These are phyloP conservation scores for Dipteronia sinensis DNA, from an alignment of 345 rosid genomes.

Conservation along the genomic window DNA sequence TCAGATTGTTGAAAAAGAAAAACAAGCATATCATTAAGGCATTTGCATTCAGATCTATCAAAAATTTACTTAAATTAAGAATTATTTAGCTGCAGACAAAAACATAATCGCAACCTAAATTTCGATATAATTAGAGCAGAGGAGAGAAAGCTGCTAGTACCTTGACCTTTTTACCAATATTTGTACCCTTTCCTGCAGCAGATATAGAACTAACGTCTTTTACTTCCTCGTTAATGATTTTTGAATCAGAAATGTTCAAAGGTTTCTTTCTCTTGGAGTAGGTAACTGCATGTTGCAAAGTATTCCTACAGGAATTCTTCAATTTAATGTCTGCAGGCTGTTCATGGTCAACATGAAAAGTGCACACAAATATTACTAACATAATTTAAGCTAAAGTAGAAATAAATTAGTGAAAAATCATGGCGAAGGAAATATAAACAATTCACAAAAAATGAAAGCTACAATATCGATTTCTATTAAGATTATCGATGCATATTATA, in stretches of 20 bases:
- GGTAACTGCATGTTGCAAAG: slow-evolving; percentile 13
- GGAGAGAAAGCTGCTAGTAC: too few species aligned
- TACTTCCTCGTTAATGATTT: slow-evolving; percentile 27
- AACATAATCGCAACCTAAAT: too few species aligned
- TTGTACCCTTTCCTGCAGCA: slow-evolving; percentile 26
- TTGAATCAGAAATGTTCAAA: slow-evolving; percentile 24
- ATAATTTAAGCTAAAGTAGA: neutral
- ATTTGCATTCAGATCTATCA: too few species aligned
- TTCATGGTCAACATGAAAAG: slow-evolving; percentile 18
- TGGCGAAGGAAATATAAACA: neutral
- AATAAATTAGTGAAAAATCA: neutral
- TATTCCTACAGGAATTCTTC: slow-evolving; percentile 16
- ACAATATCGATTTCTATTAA: neutral
- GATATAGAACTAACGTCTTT: slow-evolving; percentile 44
- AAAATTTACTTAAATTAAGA: too few species aligned
- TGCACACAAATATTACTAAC: neutral
- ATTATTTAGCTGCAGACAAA: too few species aligned
- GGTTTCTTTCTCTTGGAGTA: slow-evolving; percentile 24
- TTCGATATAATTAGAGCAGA: too few species aligned
- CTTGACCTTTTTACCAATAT: slow-evolving; percentile 7
- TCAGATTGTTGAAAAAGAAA: too few species aligned
- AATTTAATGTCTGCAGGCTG: slow-evolving; percentile 38
- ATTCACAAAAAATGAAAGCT: neutral
- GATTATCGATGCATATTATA: neutral
- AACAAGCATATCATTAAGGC: too few species aligned